These are phyloP conservation scores for Venturia oleaginea DNA, from an alignment of 2,329 filamentous ascomycete species.

Conservation along the genomic window DNA sequence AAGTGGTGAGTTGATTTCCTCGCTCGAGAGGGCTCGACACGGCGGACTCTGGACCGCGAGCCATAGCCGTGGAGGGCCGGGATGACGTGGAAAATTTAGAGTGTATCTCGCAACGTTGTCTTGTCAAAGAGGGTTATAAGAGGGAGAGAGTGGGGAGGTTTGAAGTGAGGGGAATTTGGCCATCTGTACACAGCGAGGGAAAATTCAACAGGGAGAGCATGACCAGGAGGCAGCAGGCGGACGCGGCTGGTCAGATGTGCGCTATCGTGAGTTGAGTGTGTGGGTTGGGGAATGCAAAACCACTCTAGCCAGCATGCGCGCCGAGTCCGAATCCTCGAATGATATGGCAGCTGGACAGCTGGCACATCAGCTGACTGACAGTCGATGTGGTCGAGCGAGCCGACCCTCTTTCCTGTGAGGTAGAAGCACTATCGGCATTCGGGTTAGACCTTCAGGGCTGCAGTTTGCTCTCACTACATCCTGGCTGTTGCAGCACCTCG, in stretches of 20 bases:
- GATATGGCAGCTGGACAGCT: neutral
- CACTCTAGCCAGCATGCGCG: neutral
- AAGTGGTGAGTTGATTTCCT: neutral
- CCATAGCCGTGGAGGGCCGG: neutral
- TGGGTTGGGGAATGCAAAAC: constrained; percentile 2
- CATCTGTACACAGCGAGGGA: constrained; percentile 6
- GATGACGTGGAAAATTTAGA: neutral
- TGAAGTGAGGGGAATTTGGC: neutral
- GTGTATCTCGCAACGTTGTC: neutral
- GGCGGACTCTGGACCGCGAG: neutral
- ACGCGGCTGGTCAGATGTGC: neutral
- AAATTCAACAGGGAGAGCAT: constrained; percentile 7
- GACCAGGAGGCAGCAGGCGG: constrained; percentile 7
- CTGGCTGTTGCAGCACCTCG: neutral
- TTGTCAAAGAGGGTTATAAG: neutral
- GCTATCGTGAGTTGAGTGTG: constrained; percentile 10
- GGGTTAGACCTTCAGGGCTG: neutral
- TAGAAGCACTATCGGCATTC: neutral
- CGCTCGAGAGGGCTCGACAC: neutral
- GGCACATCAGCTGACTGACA: neutral
- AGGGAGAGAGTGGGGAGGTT: neutral
- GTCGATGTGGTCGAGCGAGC: neutral
- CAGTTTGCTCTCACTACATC: neutral
- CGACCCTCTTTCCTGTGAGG: neutral
- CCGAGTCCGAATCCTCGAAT: neutral